Evolutionary conservation across 2,329 filamentous ascomycete species (phyloP), one percentile per base, ranked within the genome.

Genomic region (Colletotrichum sp.): DNA sequence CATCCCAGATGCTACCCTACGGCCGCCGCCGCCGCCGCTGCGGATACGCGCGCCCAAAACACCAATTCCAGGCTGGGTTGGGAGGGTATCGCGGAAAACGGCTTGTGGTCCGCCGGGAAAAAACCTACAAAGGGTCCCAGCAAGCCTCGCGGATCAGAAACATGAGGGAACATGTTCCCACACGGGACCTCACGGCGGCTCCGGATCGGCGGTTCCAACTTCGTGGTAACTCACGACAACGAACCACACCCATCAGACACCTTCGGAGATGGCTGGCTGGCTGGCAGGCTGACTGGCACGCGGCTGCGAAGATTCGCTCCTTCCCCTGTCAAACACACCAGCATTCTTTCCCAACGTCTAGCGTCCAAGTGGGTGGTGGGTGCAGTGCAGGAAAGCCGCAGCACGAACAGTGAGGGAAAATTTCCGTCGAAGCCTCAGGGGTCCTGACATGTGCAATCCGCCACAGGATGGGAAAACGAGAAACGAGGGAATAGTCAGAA

Each of bases 191-290:
- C 68, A 44, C 70, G 69, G 72, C 69, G 72, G 72, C 69, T 75
- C 69, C 72, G 63, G 69, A 76, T 76, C 70, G 64, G 44, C 73
- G 69, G 73, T 68, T 39, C 73, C 73, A 76, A 44, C 57, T 68
- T 76, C 57, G 70, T 64, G 73, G 73, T 39, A 76, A 34, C 32
- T 59, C 30, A 24, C n/a, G 10, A 44, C 32, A 36, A 64, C 32
- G 32, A 15, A 49, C 12, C 21, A 52, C 57, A 63, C 62, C 34
- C n/a, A 69, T n/a, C 52, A 59, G 68, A 49, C 44, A 59, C 72
- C 59, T 26, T 44, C 68, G 57, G 57, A 64, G 64, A 76, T 64
- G 64, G 39, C 44, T 70, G 13, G 26, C 26, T 32, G 26, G 26
- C 18, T 15, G 59, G 28, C 6, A 6, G 30, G 32, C 59, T 3